phyloP scores from a whole-genome alignment of 2,329 filamentous ascomycete genomes.

The Trichoderma polysporum region DNA sequence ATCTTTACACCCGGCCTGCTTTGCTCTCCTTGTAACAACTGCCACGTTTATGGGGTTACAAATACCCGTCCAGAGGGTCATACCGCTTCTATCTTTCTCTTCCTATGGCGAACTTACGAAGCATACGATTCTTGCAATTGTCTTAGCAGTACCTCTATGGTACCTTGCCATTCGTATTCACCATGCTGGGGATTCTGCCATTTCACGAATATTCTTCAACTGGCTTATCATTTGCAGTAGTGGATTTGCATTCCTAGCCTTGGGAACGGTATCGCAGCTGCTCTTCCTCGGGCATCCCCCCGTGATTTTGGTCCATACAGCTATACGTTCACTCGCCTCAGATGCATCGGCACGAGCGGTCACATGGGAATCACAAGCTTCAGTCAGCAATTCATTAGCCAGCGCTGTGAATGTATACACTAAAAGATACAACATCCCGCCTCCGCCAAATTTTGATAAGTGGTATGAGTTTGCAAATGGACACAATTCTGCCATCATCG shows the following conservation, averaged over 20 bases:
- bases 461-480: slow-evolving; percentile 74
- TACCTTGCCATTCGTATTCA: neutral
- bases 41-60: slow-evolving; percentile 25
- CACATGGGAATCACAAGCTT: slow-evolving; percentile 26
- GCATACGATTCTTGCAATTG: neutral
- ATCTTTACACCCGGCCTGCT: slow-evolving; percentile 29
- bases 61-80: neutral
- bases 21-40: slow-evolving; percentile 30
- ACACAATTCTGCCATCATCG: slow-evolving; percentile 63
- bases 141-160: slow-evolving; percentile 3
- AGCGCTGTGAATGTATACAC: slow-evolving; percentile 44
- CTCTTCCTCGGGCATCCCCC: neutral
- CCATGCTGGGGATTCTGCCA: neutral
- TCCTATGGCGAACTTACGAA: neutral
- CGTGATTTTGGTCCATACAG: slow-evolving; percentile 1
- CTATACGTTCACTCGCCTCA: slow-evolving; percentile 23
- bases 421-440: slow-evolving; percentile 56
- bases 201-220: neutral
- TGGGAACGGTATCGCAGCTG: slow-evolving; percentile 11
- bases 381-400: slow-evolving; percentile 25
- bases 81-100: neutral
- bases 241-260: neutral
- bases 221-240: slow-evolving; percentile 24
- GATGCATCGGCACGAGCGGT: slow-evolving; percentile 14
- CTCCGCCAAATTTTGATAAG: slow-evolving; percentile 74